A percentile compares a stretch with the other conserved stretches of the same genome.
Evolutionary conservation across 208 protist genomes (phyloP).

Genomic region (Leishmania arabica): DNA sequence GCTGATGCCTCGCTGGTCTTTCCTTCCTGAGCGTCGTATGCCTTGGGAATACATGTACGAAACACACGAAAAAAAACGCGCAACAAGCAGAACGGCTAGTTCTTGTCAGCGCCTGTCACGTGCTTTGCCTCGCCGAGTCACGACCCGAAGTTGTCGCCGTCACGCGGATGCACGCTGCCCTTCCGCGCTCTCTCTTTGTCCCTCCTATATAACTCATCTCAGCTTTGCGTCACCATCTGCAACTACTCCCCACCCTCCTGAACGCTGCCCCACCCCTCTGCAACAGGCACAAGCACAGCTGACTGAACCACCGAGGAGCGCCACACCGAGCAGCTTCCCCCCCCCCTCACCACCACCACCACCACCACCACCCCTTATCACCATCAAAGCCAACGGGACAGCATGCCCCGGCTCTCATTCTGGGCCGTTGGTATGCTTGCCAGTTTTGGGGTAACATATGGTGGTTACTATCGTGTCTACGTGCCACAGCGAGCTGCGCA

Average conservation of each 20-base stretch:
- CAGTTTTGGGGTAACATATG: conserved; percentile 33
- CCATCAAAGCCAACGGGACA: background rate
- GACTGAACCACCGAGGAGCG: background rate
- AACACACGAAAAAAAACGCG: background rate
- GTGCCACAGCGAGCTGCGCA: conserved; percentile 24
- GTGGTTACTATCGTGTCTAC: conserved; percentile 52
- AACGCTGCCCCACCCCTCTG: background rate
- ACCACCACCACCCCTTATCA: background rate
- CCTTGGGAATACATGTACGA: background rate
- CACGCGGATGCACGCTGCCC: background rate
- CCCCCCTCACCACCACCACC: too few relatives aligned
- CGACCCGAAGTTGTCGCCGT: background rate
- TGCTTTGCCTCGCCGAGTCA: background rate
- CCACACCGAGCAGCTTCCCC: background rate
- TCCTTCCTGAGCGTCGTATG: background rate
- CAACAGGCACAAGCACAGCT: conserved; percentile 4
- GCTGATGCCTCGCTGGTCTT: conserved; percentile 53
- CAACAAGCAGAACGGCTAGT: background rate
- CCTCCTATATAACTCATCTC: background rate
- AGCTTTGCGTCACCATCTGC: background rate
- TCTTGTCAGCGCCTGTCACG: background rate
- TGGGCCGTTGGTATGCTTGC: conserved; percentile 28
- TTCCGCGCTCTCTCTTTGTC: background rate
- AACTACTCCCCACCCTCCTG: background rate
- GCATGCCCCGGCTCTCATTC: conserved; percentile 24